Percentiles rank a stretch among this genome's conserved stretches.
These are phyloP conservation scores for Parastagonospora nodorum DNA, from an alignment of 2,329 filamentous ascomycete genomes.

Conservation along the genomic window DNA sequence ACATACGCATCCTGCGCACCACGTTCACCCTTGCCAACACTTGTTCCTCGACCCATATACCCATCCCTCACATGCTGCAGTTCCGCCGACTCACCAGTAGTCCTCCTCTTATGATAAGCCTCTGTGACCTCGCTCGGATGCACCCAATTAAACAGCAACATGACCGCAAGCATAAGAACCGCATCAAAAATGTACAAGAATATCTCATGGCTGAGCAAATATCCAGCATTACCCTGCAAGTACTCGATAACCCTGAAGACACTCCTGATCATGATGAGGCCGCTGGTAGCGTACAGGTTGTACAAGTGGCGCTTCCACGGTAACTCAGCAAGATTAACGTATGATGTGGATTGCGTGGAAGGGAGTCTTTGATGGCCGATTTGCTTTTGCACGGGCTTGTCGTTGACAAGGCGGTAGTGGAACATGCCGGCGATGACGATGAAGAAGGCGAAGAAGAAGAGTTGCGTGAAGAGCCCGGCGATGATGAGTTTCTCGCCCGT, in stretches of 20 bases:
- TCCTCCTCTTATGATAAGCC: conserved; percentile 12
- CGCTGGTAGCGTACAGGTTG: conserved; percentile 51
- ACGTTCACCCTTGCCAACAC: too few relatives aligned
- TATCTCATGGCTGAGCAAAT: conserved; percentile 49
- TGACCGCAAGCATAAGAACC: conserved; percentile 49
- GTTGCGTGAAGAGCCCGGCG: conserved; percentile 50
- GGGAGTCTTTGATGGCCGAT: not conserved
- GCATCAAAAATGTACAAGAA: conserved; percentile 55
- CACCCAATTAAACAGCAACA: conserved; percentile 46
- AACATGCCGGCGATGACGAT: conserved; percentile 33
- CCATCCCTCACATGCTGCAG: not conserved
- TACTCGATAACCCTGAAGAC: conserved; percentile 58
- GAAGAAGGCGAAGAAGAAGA: conserved; percentile 57
- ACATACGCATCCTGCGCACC: too few relatives aligned
- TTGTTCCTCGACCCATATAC: not conserved
- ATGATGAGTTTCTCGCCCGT: conserved; percentile 27
- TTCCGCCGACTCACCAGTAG: not conserved
- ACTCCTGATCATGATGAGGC: conserved; percentile 56
- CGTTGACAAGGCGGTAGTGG: conserved; percentile 20
- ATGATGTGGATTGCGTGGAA: too few relatives aligned
- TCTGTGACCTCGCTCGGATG: conserved; percentile 43
- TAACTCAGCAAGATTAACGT: not conserved
- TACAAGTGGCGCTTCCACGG: conserved; percentile 45
- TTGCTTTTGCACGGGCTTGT: conserved; percentile 7
- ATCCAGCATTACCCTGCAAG: conserved; percentile 51